Base-by-base conservation (phyloP, 2,329 filamentous ascomycete species). In the Elsinoe necatrix region DNA sequence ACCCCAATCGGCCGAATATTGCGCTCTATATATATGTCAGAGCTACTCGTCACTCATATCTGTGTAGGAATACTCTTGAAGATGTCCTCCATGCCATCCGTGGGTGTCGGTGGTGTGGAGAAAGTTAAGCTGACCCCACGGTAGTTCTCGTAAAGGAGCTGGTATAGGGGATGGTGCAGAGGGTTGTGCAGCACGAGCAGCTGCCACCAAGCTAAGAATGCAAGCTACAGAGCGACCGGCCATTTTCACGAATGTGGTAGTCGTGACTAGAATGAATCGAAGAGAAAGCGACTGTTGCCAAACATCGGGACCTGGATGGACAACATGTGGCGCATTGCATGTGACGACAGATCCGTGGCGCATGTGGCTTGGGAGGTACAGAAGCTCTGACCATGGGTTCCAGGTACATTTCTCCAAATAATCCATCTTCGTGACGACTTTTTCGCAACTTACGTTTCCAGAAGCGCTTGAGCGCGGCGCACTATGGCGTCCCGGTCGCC, bases 1-100 rank as follows among this genome's bases (percentile, higher is more conserved):
- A 58, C 93, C 93, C 90, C 93, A 97, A 71, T 98, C 93, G 47
- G 89, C 92, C 5, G 89, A 91, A 72, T 95, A 98, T 59, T 93
- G 92, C 2, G 89, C 79, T 73, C 86, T 89, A 60, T 25, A 12
- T 3, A 25, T 1, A n/a, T 4, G 43, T 61, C 47, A 57, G 56
- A 29, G 14, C 5, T 2, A 12, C 43, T 39, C 2, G 21, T 29
- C 27, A 29, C 9, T 9, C 27, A 29, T 29, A 29, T 29, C 27
- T 29, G 27, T 4, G 27, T 29, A 29, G 27, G 4, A 4, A 4
- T 75, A 89, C 85, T 98, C 93, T 75, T 91, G 85, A 4, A 97
- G 74, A 76, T 98, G 93, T 1, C 93, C 93, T 8, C 83, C 89
- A 67, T 95, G 85, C 93, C 93, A 98, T 65, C 93, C 92, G 73